Percentiles rank a stretch among this genome's conserved stretches.
These are phyloP conservation scores for Rhizopogon sp. DNA, from an alignment of 768 basidiomycete genomes.

Conservation along the genomic window DNA sequence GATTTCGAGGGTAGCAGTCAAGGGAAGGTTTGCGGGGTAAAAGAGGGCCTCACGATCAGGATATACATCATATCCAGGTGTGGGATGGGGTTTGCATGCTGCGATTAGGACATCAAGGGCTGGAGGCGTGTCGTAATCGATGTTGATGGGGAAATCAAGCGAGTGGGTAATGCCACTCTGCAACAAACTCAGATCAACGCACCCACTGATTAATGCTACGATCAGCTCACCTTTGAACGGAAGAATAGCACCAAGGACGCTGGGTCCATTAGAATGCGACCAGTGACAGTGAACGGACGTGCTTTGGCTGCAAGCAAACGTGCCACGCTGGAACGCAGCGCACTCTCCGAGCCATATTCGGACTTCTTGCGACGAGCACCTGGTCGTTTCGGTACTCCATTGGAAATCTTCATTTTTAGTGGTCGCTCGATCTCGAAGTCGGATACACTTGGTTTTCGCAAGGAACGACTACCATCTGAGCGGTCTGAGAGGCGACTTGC, in stretches of 20 bases:
- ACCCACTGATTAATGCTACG: background rate
- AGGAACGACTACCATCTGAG: slow-evolving; percentile 28
- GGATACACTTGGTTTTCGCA: slow-evolving; percentile 37
- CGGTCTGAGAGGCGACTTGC: slow-evolving; percentile 37
- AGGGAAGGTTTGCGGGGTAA: slow-evolving; percentile 67
- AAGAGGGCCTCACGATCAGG: slow-evolving; percentile 61
- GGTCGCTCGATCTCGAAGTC: slow-evolving; percentile 68
- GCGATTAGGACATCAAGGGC: slow-evolving; percentile 75
- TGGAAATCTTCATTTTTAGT: slow-evolving; percentile 27
- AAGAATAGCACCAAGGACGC: slow-evolving; percentile 70
- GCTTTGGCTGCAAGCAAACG: slow-evolving; percentile 54
- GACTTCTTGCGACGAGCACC: slow-evolving; percentile 28
- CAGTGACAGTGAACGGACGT: slow-evolving; percentile 59
- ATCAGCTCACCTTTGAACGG: slow-evolving; percentile 58
- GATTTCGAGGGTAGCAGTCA: slow-evolving; percentile 74
- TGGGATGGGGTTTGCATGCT: slow-evolving; percentile 63
- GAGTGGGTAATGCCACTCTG: slow-evolving; percentile 78
- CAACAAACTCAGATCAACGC: slow-evolving; percentile 4
- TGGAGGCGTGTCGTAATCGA: slow-evolving; percentile 69
- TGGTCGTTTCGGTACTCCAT: slow-evolving; percentile 25
- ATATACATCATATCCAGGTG: slow-evolving; percentile 45
- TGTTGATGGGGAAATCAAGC: slow-evolving; percentile 77
- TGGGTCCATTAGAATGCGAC: slow-evolving; percentile 67
- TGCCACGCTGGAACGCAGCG: slow-evolving; percentile 51
- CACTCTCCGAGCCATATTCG: slow-evolving; percentile 46